Conservation (phyloP, 306 rosid genomes). For the Carpinus fangiana region DNA sequence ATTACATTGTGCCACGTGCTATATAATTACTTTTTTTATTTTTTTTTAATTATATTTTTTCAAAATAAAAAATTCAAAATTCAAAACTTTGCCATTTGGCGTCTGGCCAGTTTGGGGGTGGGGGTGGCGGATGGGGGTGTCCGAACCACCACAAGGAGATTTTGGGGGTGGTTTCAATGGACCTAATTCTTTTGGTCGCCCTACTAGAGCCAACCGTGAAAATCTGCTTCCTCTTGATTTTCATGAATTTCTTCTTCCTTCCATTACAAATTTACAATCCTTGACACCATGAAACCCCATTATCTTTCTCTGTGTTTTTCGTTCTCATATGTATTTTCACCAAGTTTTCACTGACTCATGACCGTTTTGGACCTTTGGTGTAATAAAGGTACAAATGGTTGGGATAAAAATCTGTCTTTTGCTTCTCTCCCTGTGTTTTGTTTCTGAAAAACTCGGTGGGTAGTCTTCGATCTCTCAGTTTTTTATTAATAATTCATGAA, state of each 20-base stretch:
- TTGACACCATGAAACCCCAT: slow-evolving; percentile 42
- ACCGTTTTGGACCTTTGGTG: slow-evolving; percentile 23
- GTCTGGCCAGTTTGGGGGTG: too few species aligned
- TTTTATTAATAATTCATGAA: slow-evolving; percentile 38
- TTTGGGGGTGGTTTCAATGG: slow-evolving; percentile 30
- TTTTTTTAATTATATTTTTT: too few species aligned
- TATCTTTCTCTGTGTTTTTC: slow-evolving; percentile 9
- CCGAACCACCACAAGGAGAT: too few species aligned
- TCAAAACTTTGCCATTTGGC: too few species aligned
- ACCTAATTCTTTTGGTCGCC: slow-evolving; percentile 61
- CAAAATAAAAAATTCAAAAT: too few species aligned
- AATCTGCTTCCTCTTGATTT: slow-evolving; percentile 32
- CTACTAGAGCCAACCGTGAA: slow-evolving; percentile 54
- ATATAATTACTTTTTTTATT: too few species aligned
- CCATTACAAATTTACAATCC: slow-evolving; percentile 15
- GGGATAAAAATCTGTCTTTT: slow-evolving; percentile 24
- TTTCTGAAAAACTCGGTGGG: slow-evolving; percentile 28
- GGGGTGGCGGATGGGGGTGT: too few species aligned
- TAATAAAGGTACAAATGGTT: not conserved
- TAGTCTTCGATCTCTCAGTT: slow-evolving; percentile 29
- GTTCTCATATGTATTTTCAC: slow-evolving; percentile 19
- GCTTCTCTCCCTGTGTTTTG: slow-evolving; percentile 22
- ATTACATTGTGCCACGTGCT: too few species aligned
- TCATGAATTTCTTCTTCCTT: slow-evolving; percentile 43
- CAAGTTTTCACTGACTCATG: slow-evolving; percentile 16